A percentile compares a stretch with the other conserved stretches of the same genome.
Evolutionary conservation across 768 basidiomycete species (phyloP).

Genomic region (Leccinum barrowsii): DNA sequence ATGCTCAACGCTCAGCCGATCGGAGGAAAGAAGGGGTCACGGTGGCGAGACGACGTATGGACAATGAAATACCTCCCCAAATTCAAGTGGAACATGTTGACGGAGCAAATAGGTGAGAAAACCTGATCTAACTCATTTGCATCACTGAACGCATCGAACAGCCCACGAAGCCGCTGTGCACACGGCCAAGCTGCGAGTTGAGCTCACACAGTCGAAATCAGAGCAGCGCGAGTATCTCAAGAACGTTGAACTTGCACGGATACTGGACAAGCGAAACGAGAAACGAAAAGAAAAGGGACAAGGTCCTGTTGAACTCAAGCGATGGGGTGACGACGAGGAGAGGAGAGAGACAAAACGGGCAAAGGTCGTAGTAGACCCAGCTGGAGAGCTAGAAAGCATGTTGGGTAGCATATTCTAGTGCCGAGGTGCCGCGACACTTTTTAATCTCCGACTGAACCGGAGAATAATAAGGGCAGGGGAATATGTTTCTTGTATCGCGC

Average conservation of each 20-base stretch:
- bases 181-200: constrained; percentile 83
- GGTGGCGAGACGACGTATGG: constrained; percentile 98
- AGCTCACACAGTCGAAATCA: constrained; percentile 79
- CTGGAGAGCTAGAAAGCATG: constrained; percentile 38
- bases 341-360: constrained; percentile 15
- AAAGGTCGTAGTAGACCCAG: constrained; percentile 2
- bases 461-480: constrained; percentile 15
- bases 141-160: constrained; percentile 31
- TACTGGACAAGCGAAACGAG: constrained; percentile 76
- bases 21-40: constrained; percentile 85
- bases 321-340: constrained; percentile 8
- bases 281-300: constrained; percentile 59
- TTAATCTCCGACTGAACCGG: constrained; percentile 24
- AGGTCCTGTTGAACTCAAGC: constrained; percentile 35
- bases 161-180: constrained; percentile 93
- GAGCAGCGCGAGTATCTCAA: constrained; percentile 93
- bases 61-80: constrained; percentile 98
- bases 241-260: constrained; percentile 90
- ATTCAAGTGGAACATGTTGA: constrained; percentile 99
- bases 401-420: constrained; percentile 51
- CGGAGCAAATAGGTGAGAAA: constrained; percentile 92
- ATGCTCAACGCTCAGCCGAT: constrained; percentile 97
- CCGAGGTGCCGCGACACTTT: constrained; percentile 12
- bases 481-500: constrained; percentile 55
- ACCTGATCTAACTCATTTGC: neutral